A percentile compares a stretch with the other conserved stretches of the same genome.
Evolutionary conservation across 768 basidiomycete species (phyloP).

Genomic region (Mycena belliarum): DNA sequence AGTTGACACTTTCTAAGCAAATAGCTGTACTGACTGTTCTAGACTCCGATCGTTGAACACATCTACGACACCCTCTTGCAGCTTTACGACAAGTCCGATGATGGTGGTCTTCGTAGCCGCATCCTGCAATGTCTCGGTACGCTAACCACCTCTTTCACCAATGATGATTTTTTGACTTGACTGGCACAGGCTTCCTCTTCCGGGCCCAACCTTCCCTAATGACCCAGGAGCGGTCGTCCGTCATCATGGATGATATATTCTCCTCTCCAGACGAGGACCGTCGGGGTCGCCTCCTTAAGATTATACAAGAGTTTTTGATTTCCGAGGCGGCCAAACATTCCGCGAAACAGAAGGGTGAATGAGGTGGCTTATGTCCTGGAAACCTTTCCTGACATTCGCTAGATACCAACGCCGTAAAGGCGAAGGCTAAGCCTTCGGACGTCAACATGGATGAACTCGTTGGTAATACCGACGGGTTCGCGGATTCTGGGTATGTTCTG

Average conservation of each 20-base stretch:
- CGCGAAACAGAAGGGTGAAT: constrained; percentile 65
- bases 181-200: constrained; percentile 76
- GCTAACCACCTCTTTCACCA: background rate
- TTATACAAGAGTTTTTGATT: constrained; percentile 89
- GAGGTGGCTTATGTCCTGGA: background rate
- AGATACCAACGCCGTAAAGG: constrained; percentile 41
- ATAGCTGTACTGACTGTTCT: background rate
- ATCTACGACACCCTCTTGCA: constrained; percentile 73
- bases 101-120: constrained; percentile 62
- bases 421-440: constrained; percentile 43
- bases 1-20: background rate
- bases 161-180: background rate
- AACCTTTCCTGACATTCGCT: background rate
- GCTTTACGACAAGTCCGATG: constrained; percentile 68
- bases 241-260: constrained; percentile 91
- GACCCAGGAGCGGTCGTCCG: constrained; percentile 74
- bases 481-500: constrained; percentile 85
- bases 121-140: constrained; percentile 85
- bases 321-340: constrained; percentile 81
- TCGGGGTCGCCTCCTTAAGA: constrained; percentile 74
- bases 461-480: constrained; percentile 93
- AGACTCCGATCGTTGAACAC: constrained; percentile 81
- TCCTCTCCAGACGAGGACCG: constrained; percentile 69
- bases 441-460: constrained; percentile 94
- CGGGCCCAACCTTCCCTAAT: constrained; percentile 90